phyloP scores from a whole-genome alignment of 306 rosid species.

The Pueraria montana region DNA sequence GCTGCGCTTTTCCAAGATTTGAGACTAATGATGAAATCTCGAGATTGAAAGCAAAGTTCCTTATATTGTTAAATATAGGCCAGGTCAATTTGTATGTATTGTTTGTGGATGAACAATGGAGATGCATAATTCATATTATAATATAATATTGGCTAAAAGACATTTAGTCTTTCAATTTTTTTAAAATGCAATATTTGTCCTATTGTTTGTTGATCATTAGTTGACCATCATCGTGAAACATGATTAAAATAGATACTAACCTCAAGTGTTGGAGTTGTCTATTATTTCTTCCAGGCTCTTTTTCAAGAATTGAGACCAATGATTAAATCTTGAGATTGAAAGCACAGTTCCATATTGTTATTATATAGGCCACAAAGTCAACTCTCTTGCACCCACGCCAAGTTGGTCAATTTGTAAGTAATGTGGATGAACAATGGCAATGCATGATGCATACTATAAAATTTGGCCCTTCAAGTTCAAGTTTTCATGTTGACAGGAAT shows the following conservation, averaged over 20 bases:
- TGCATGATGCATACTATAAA: not conserved
- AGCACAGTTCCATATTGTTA: not conserved
- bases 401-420: not conserved
- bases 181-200: too few relatives aligned
- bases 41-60: not conserved
- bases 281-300: not conserved
- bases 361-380: conserved; percentile 16
- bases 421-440: not conserved
- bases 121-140: too few relatives aligned
- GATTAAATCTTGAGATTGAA: conserved; percentile 6
- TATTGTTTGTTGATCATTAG: too few relatives aligned
- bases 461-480: not conserved
- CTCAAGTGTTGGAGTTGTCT: not conserved
- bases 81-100: too few relatives aligned
- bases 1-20: not conserved
- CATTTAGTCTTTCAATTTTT: too few relatives aligned
- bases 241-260: not conserved
- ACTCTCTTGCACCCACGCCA: conserved; percentile 36
- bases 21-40: not conserved
- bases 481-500: not conserved
- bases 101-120: too few relatives aligned
- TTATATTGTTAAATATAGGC: conserved; percentile 22
- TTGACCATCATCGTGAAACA: too few relatives aligned
- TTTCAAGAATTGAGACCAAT: not conserved
- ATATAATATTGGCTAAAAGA: too few relatives aligned